Evolutionary conservation across 2,329 filamentous ascomycete species (phyloP).

Genomic region (Fusarium sp.): DNA sequence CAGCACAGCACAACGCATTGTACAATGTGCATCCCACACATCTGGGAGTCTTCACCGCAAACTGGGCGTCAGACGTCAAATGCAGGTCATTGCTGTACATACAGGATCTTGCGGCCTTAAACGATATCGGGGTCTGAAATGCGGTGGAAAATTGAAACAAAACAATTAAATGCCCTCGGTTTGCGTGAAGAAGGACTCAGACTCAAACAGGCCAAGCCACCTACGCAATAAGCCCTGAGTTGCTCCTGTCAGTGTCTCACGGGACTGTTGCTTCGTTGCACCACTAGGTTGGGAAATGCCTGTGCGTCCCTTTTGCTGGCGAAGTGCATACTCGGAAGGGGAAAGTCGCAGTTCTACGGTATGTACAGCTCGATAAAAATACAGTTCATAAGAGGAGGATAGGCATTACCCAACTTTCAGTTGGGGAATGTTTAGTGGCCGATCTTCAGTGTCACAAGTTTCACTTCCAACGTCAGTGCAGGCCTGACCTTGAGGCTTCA

Average conservation of each 20-base stretch:
- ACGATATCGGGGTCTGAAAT: not conserved
- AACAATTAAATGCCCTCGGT: not conserved
- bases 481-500: not conserved
- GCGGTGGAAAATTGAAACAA: not conserved
- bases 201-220: not conserved
- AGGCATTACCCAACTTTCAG: not conserved
- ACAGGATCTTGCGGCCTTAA: not conserved
- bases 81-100: not conserved
- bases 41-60: not conserved
- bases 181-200: not conserved
- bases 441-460: slow-evolving; percentile 10
- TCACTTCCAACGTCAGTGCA: slow-evolving; percentile 4
- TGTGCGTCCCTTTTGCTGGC: not conserved
- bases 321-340: slow-evolving; percentile 16
- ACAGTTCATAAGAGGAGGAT: not conserved
- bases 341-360: slow-evolving; percentile 4
- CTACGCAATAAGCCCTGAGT: not conserved
- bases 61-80: not conserved
- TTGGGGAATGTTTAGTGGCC: slow-evolving; percentile 5
- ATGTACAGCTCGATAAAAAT: not conserved
- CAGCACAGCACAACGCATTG: not conserved
- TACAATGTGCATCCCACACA: not conserved
- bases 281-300: not conserved
- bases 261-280: not conserved
- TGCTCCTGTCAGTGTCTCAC: not conserved